Conservation (phyloP, 331 rosid genomes). For the Rhamnella rubrinervis region DNA sequence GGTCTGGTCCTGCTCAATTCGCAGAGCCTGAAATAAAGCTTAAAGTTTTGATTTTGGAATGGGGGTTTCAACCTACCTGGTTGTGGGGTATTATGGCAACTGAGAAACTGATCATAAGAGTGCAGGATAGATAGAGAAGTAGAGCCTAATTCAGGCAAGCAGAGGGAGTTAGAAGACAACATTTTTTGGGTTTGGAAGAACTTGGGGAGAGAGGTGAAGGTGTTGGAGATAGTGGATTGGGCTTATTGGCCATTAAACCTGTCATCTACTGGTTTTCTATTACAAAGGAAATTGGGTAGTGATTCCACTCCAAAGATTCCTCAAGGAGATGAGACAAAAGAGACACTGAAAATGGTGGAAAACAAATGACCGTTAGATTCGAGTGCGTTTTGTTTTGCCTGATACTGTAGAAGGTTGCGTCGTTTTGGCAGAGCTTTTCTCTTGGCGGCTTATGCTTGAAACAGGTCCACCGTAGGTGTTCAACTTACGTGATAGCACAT, state of each 20-base stretch:
- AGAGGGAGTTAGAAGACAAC: conserved; percentile 36
- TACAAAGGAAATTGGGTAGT: conserved; percentile 2
- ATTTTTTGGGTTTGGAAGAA: conserved; percentile 24
- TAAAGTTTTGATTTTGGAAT: conserved; percentile 19
- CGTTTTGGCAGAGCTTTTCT: too few relatives aligned
- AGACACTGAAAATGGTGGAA: background rate
- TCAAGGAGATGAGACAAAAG: conserved; percentile 36
- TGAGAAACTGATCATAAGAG: conserved; percentile 13
- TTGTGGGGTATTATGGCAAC: conserved; percentile 15
- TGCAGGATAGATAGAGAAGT: conserved; percentile 20
- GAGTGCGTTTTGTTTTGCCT: background rate
- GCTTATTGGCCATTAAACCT: background rate
- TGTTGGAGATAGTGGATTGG: background rate
- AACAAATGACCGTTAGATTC: conserved; percentile 4
- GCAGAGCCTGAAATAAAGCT: background rate
- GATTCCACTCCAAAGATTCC: conserved; percentile 63
- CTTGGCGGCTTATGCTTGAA: too few relatives aligned
- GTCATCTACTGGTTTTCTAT: background rate
- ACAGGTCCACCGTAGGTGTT: too few relatives aligned
- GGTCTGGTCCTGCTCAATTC: conserved; percentile 13
- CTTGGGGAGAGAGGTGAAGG: conserved; percentile 3
- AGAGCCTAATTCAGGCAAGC: conserved; percentile 29
- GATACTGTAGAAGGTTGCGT: too few relatives aligned
- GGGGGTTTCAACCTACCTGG: conserved; percentile 4
- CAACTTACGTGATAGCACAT: too few relatives aligned